phyloP scores from a whole-genome alignment of 495 filamentous ascomycete species.

The Podospora tetraspora region DNA sequence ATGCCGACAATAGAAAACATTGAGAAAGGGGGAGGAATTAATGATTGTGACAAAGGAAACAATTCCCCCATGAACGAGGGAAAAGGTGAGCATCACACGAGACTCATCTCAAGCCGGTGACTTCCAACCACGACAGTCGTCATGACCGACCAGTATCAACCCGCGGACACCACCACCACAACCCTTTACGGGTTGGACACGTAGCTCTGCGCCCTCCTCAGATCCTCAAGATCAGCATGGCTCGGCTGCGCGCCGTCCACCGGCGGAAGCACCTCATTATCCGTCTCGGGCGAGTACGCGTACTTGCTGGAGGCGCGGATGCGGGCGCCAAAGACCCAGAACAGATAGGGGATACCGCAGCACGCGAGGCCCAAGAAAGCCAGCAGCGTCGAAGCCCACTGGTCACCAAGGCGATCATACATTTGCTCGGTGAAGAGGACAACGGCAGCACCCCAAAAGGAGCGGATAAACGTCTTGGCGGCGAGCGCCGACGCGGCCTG shows the following conservation, averaged over 20 bases:
- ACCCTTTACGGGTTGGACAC: slow-evolving; percentile 38
- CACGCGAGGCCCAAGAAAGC: slow-evolving; percentile 67
- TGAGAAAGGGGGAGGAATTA: background rate
- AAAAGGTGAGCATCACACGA: background rate
- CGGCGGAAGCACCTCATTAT: slow-evolving; percentile 26
- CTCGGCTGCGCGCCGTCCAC: slow-evolving; percentile 16
- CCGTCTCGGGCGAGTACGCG: slow-evolving; percentile 47
- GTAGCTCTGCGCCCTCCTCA: slow-evolving; percentile 38
- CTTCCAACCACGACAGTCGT: background rate
- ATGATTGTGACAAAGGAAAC: background rate
- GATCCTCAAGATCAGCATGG: slow-evolving; percentile 30
- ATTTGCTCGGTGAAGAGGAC: slow-evolving; percentile 80
- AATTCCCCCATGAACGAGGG: background rate
- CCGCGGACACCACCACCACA: background rate
- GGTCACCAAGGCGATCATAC: slow-evolving; percentile 64
- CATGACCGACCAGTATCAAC: no score
- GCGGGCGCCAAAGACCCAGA: slow-evolving; percentile 65
- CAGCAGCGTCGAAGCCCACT: slow-evolving; percentile 69
- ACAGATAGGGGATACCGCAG: slow-evolving; percentile 70
- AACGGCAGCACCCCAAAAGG: slow-evolving; percentile 69
- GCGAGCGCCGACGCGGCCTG: slow-evolving; percentile 83
- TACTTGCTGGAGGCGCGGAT: slow-evolving; percentile 62
- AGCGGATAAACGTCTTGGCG: slow-evolving; percentile 74
- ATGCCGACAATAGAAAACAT: background rate
- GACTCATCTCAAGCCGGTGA: background rate